These are phyloP conservation scores for Ustilago crameri DNA, from an alignment of 1,284 basidiomycete genomes.

Conservation along the genomic window DNA sequence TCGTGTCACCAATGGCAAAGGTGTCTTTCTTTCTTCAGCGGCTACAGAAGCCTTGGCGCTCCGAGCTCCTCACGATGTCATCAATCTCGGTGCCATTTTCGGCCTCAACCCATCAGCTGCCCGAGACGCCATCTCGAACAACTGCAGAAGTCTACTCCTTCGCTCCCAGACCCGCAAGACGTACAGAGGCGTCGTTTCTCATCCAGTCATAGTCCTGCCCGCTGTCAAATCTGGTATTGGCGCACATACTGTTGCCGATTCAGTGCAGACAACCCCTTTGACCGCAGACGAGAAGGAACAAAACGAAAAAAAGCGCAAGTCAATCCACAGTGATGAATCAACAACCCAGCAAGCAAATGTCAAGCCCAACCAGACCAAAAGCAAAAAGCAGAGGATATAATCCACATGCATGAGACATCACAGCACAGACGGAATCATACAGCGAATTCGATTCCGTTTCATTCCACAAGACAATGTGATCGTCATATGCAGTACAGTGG, in stretches of 20 bases:
- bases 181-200: constrained; percentile 52
- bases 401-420: neutral
- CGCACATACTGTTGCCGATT: neutral
- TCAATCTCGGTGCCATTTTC: constrained; percentile 62
- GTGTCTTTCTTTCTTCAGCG: constrained; percentile 60
- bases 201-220: constrained; percentile 22
- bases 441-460: too few species aligned
- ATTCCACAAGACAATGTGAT: too few species aligned
- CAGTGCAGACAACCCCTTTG: neutral
- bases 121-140: constrained; percentile 53
- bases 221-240: neutral
- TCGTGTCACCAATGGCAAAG: constrained; percentile 64
- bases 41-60: constrained; percentile 52
- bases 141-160: constrained; percentile 50
- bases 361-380: constrained; percentile 4
- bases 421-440: too few species aligned
- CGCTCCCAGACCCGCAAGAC: constrained; percentile 58
- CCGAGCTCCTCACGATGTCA: constrained; percentile 62
- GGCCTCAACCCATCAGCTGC: constrained; percentile 57
- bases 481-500: neutral
- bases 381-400: constrained; percentile 26
- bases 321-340: neutral
- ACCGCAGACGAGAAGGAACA: neutral
- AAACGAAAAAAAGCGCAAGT: constrained; percentile 21
- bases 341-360: neutral